Evolutionary conservation across 176 grass and related monocot species (phyloP).

Genomic region (Aechmea fasciata): DNA sequence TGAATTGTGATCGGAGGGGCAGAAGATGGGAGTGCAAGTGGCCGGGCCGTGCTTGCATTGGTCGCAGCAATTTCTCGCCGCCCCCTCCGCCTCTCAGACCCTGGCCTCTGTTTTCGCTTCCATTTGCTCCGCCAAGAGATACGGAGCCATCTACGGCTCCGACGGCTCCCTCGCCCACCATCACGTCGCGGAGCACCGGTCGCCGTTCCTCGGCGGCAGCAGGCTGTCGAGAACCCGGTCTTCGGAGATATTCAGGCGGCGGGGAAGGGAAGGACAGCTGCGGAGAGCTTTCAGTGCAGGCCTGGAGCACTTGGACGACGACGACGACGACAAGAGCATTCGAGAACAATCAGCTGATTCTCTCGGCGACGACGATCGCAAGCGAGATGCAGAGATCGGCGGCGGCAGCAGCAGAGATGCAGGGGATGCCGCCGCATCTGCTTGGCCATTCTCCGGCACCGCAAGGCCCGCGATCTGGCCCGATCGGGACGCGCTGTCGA

Average conservation of each 20-base stretch:
- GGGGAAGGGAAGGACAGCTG: conserved; percentile 4
- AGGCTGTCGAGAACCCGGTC: conserved; percentile 40
- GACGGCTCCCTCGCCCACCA: too few relatives aligned
- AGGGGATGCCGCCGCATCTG: background rate
- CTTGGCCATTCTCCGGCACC: background rate
- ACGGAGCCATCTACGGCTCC: too few relatives aligned
- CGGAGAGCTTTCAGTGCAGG: conserved; percentile 43
- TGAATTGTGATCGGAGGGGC: background rate
- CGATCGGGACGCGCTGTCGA: conserved; percentile 19
- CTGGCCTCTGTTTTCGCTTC: background rate
- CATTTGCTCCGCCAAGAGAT: background rate
- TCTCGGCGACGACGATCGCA: background rate
- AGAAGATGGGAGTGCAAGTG: background rate
- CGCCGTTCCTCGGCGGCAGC: conserved; percentile 16
- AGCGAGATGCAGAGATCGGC: background rate
- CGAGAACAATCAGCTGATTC: conserved; percentile 39
- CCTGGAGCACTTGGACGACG: conserved; percentile 37
- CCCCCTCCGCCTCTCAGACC: background rate
- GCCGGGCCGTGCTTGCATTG: conserved; percentile 1
- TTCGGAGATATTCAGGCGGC: conserved; percentile 15
- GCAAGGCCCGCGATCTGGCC: background rate
- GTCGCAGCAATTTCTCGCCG: background rate
- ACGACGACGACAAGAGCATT: conserved; percentile 49
- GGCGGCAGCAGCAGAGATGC: background rate
- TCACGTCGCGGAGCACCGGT: conserved; percentile 12